Evolutionary conservation across 768 basidiomycete genomes (phyloP).

Genomic region (Pleurotus tuoliensis): DNA sequence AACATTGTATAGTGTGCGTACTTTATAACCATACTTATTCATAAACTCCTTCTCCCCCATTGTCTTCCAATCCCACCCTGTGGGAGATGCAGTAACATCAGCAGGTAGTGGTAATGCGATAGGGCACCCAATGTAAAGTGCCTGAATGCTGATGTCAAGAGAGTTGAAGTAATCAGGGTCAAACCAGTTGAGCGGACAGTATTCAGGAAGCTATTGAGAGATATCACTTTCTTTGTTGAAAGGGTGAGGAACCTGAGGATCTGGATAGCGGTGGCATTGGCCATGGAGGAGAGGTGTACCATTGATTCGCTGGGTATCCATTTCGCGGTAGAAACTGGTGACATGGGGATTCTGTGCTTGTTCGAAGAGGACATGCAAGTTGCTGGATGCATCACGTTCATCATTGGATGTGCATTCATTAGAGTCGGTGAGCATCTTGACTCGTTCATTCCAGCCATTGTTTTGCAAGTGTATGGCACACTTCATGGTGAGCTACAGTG

Average conservation of each 20-base stretch:
- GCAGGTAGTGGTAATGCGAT: not conserved
- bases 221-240: not conserved
- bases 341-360: not conserved
- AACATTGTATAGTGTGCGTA: not conserved
- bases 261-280: not conserved
- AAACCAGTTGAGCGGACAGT: slow-evolving; percentile 5
- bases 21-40: not conserved
- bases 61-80: not conserved
- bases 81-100: not conserved
- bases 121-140: not conserved
- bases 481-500: not conserved
- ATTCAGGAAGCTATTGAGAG: not conserved
- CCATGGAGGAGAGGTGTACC: not conserved
- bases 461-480: not conserved
- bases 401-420: not conserved
- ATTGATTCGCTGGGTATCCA: not conserved
- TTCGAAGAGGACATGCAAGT: not conserved
- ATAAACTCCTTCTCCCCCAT: not conserved
- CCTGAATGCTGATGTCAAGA: not conserved
- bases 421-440: not conserved
- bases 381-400: not conserved
- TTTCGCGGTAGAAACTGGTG: not conserved
- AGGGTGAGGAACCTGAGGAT: not conserved
- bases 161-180: not conserved
- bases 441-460: not conserved